Base-by-base conservation (phyloP, 331 rosid species). In the Cucumis variabilis region DNA sequence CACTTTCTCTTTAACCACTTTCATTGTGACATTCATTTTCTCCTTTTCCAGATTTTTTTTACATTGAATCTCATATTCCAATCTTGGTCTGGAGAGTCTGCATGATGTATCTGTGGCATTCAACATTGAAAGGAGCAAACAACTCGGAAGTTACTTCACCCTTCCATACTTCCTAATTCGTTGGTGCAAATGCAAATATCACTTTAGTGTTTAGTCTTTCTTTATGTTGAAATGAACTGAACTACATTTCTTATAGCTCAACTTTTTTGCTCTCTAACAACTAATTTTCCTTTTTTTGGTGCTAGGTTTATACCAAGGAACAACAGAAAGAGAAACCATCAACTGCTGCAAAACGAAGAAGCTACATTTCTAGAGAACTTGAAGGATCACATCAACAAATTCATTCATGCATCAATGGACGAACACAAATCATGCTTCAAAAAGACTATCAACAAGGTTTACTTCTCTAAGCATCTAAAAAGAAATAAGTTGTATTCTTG, bases 381-480 rank as follows among this genome's bases (percentile, higher is more conserved):
- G 62, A 95, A 95, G 90, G 98, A 94, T 90, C 99, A 96, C 89
- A 92, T 95, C 76, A 96, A 96, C 37, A 98, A 96, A 88, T 96
- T 96, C 88, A 88, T 94, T 24, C 20, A 90, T 63, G 96, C 98
- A 41, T 96, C 98, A 19, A 90, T 93, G 94, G 95, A 94, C 53
- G 93, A 92, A 58, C 93, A 92, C 60, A 90, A 90, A 85, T 87
- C 90, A 60, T 89, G 93, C 90, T 92, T 92, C 84, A 87, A 89
- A 83, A 92, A 92, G 53, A 90, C 90, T 72, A 86, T 90, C n/a
- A 33, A 90, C 53, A 92, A 90, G 88, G 93, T 92, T 66, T 41
- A 1, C 12, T 33, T 87, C 30, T 60, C 27, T 27, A 30, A 33
- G 85, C 85, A 62, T 62, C 72, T 11, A 62, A 82, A 30, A 82